Base-by-base conservation (phyloP, 805 yeast species). In the Vanderwaltozyma yarrowii region DNA sequence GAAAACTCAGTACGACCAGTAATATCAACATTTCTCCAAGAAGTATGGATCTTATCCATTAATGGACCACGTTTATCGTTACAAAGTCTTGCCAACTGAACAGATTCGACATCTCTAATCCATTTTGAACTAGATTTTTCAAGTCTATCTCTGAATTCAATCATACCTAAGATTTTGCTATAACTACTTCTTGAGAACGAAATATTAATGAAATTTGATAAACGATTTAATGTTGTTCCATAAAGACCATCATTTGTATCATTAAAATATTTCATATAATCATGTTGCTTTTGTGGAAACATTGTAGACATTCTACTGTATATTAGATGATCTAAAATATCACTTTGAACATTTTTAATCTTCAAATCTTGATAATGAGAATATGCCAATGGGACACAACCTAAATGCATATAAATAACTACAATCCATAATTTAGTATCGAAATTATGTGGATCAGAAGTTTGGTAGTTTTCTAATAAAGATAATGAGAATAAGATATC, bases 321-420 rank as follows among this genome's bases (percentile, higher is more conserved):
- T 9, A 78, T 49, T 44, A 71, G 67, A 44, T 75, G 72, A 11
- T 78, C 71, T 33, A 82, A 56, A 0, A 84, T 72, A 50, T 88
- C 96, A 36, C 70, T 65, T 58, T 89, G 97, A 8, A 87, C 59
- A 61, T 79, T 77, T 51, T 81, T 84, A 47, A 86, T 72, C 27
- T 76, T 73, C 36, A 88, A 58, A 1, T 65, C 51, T 13, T 68
- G 57, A 54, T 71, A 86, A 33, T 76, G 72, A 7, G 56, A 52
- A 25, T 57, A 47, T 0, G 88, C 79, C 30, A 65, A 56, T 2
- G 70, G 54, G 24, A 66, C 65, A 9, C 76, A 64, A 35, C 86
- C 86, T 8, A 85, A 50, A 15, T 67, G 52, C 13, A 72, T 65
- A 56, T 81, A 83, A 3, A 85, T 52, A 23, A 74, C 68, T 35